A percentile compares a stretch with the other conserved stretches of the same genome.
phyloP scores from a whole-genome alignment of 306 rosid genomes.

The Prosopis cineraria region DNA sequence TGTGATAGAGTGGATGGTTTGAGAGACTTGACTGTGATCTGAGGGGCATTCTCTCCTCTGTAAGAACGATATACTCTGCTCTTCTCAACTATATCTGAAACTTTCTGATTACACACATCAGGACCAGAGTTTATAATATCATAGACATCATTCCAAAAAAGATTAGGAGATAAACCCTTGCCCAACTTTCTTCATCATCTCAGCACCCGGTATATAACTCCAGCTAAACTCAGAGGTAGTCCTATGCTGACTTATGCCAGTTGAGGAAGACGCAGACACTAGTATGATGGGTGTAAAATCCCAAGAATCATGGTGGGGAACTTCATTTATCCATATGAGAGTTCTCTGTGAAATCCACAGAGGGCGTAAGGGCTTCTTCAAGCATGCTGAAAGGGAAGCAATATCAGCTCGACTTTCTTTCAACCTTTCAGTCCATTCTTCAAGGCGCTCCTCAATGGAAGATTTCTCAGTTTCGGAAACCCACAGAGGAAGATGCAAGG shows the following conservation, averaged over 20 bases:
- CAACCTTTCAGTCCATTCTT: slow-evolving; percentile 72
- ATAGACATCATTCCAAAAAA: slow-evolving; percentile 76
- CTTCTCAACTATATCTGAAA: slow-evolving; percentile 79
- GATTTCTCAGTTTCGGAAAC: slow-evolving; percentile 78
- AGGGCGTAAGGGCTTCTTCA: slow-evolving; percentile 86
- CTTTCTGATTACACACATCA: slow-evolving; percentile 73
- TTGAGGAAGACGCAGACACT: slow-evolving; percentile 68
- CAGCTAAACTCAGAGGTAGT: slow-evolving; percentile 85
- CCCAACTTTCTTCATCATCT: slow-evolving; percentile 97
- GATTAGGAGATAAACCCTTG: slow-evolving; percentile 76
- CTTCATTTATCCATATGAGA: slow-evolving; percentile 91
- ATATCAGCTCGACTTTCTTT: slow-evolving; percentile 79
- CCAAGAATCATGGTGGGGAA: slow-evolving; percentile 92
- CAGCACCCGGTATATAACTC: slow-evolving; percentile 90
- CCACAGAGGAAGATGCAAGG: slow-evolving; percentile 93
- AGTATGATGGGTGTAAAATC: slow-evolving; percentile 93
- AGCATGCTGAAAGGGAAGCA: slow-evolving; percentile 58
- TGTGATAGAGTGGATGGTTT: slow-evolving; percentile 44
- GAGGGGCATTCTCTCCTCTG: slow-evolving; percentile 76
- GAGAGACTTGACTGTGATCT: slow-evolving; percentile 56
- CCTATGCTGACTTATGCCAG: slow-evolving; percentile 51
- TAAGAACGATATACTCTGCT: slow-evolving; percentile 65
- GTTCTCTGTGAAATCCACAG: slow-evolving; percentile 90
- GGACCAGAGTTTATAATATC: slow-evolving; percentile 79
- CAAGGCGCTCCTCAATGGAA: slow-evolving; percentile 63